Percentiles rank a stretch among this genome's conserved stretches.
Evolutionary conservation across 2,329 filamentous ascomycete genomes (phyloP).

Genomic region (Neofusicoccum sp.): DNA sequence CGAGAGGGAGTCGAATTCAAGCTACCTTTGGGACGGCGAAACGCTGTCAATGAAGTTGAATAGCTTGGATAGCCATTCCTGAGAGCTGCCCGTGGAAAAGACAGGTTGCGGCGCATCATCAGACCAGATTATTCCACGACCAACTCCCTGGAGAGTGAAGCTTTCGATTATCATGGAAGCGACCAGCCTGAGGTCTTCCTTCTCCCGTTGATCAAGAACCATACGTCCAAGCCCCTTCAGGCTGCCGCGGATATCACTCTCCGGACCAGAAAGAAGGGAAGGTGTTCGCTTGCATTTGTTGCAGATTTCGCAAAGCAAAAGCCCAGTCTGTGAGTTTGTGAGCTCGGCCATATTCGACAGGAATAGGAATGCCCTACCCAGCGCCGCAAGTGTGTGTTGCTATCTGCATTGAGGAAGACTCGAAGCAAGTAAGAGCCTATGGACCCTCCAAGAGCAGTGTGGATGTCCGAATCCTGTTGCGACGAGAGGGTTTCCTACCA

Average conservation of each 20-base stretch:
- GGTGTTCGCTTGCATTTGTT: background rate
- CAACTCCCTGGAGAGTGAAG: conserved; percentile 25
- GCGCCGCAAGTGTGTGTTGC: background rate
- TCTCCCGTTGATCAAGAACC: conserved; percentile 25
- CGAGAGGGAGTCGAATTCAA: no score
- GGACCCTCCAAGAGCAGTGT: background rate
- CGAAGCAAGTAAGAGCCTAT: background rate
- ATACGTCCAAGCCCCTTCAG: conserved; percentile 25
- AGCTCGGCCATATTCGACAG: background rate
- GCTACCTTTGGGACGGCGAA: conserved; percentile 12
- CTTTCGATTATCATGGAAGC: conserved; percentile 32
- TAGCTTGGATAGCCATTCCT: conserved; percentile 30
- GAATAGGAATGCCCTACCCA: background rate
- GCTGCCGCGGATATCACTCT: no score
- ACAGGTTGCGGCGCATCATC: conserved; percentile 23
- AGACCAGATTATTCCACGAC: conserved; percentile 30
- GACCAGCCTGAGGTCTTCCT: conserved; percentile 32
- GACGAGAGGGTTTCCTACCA: background rate
- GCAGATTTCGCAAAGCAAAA: conserved; percentile 1
- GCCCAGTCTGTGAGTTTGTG: background rate
- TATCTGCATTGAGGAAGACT: background rate
- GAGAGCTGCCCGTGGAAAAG: conserved; percentile 25
- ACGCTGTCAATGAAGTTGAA: conserved; percentile 30
- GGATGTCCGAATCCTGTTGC: background rate
- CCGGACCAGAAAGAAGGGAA: background rate